Evolutionary conservation across 2,329 filamentous ascomycete genomes (phyloP), one percentile per base, ranked within the genome.

Genomic region (Phaeoacremonium minimum): DNA sequence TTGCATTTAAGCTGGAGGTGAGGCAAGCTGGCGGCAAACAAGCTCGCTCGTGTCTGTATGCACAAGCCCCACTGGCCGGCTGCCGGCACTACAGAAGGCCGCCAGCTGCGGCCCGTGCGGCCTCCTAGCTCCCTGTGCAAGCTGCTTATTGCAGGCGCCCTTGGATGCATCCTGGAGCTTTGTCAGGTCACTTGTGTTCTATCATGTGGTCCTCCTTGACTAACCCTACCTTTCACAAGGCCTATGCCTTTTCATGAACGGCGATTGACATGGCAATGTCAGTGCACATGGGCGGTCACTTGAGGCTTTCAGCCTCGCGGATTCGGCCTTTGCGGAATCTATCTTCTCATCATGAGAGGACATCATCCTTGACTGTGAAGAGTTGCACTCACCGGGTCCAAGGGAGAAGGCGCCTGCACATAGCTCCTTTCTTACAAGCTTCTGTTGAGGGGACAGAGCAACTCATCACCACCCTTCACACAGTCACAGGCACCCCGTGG

Each of bases 401-500:
- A n/a, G n/a, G 41, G 32, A 41, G 28, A 33, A 34, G 42, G 28
- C 32, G 36, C 7, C 59, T 68, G 38, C 61, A 64, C 35, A 44
- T 64, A 37, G 46, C 50, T 31, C 45, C 56, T 28, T 41, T 51
- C 18, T 40, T 61, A 15, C 52, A 48, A 7, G 28, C 47, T 5
- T 40, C 57, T 28, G 51, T 73, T 36, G 49, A 64, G 17, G 46
- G 53, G 33, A 59, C 69, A 4, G 64, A 71, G 19, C 53, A 66
- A 35, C 48, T 62, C 41, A 61, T 79, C 33, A 50, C 63, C 22
- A 56, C 55, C 31, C 36, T 71, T 8, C 74, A 80, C 48, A 38
- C 41, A 16, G 28, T 49, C 32, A 59, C 61, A 16, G 63, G 66
- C 26, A 50, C 70, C 2, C 73, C 74, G 2, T 80, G 75, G 75